Base-by-base conservation (phyloP, 2,329 filamentous ascomycete species). In the Dothiorella sarmentorum region DNA sequence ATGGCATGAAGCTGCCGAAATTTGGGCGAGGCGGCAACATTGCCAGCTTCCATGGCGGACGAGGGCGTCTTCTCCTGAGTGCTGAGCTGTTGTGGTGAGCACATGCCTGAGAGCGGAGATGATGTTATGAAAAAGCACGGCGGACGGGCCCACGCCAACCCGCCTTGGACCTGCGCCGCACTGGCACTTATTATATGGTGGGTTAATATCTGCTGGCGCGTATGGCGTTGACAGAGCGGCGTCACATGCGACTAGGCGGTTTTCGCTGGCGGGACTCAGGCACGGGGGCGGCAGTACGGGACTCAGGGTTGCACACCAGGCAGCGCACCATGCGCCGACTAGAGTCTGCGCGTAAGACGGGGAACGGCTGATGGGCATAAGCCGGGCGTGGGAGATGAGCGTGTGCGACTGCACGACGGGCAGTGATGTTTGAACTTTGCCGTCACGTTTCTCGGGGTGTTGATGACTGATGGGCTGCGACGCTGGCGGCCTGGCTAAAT, bases 401-500 rank as follows among this genome's bases (percentile, higher is more conserved):
- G 17, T 18, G 7, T 15, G 29, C 20, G 24, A 20, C 9, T 11
- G 35, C 29, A 20, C 33, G 35, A 55, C 26, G 49, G n/a, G n/a
- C n/a, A n/a, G n/a, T n/a, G n/a, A n/a, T n/a, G n/a, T n/a, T n/a
- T n/a, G n/a, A n/a, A n/a, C n/a, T 33, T 29, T 38, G 33, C 49
- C 22, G 35, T 35, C 27, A 7, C 18, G 43, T 45, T 45, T 45
- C 43, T 31, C 17, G 40, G 10, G 7, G 29, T 22, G 40, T 26
- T 17, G 15, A 45, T 24, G 43, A 45, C 29, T 29, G 24, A 18
- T 7, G 15, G 38, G 17, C 31, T 53, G 49, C 35, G 49, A 53
- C 49, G 49, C 49, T 53, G 49, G 49, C 33, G 49, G 49, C 49
- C 49, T 53, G 49, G 49, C 49, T 53, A 53, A 53, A 53, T 53